phyloP scores from a whole-genome alignment of 306 rosid genomes.

The Mimosa bimucronata region DNA sequence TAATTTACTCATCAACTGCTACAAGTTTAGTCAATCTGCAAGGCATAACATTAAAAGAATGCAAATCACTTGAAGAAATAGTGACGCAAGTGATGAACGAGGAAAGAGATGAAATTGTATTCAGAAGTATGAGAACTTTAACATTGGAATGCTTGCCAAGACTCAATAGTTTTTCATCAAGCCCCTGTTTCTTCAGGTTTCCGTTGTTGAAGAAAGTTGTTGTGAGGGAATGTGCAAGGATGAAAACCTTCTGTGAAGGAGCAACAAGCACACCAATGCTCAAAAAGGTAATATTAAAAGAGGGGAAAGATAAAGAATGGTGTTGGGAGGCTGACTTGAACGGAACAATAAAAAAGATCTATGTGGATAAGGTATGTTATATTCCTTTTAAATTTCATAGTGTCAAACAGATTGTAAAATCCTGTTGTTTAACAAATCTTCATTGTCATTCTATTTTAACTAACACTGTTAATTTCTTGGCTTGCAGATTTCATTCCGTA shows the following conservation, averaged over 20 bases:
- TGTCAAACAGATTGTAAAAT: neutral
- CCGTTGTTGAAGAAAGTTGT: neutral
- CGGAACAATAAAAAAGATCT: neutral
- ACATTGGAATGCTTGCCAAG: neutral
- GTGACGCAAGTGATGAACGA: neutral
- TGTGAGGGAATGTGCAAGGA: neutral
- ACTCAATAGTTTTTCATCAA: neutral
- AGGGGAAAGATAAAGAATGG: neutral
- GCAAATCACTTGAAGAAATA: neutral
- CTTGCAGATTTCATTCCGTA: neutral
- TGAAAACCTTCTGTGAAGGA: neutral
- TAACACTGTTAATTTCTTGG: neutral
- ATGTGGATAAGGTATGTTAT: neutral
- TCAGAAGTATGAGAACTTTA: neutral
- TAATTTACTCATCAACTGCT: neutral
- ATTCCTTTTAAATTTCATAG: neutral
- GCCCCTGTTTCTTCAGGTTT: neutral
- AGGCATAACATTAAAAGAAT: neutral
- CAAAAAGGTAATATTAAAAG: neutral
- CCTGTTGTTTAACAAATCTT: neutral
- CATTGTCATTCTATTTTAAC: neutral
- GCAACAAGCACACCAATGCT: neutral
- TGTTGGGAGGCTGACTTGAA: neutral
- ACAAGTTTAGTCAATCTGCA: neutral
- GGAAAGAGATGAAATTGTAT: neutral